A percentile compares a stretch with the other conserved stretches of the same genome.
Evolutionary conservation across 2,329 filamentous ascomycete species (phyloP).

Genomic region (Boeremia lycopersici): DNA sequence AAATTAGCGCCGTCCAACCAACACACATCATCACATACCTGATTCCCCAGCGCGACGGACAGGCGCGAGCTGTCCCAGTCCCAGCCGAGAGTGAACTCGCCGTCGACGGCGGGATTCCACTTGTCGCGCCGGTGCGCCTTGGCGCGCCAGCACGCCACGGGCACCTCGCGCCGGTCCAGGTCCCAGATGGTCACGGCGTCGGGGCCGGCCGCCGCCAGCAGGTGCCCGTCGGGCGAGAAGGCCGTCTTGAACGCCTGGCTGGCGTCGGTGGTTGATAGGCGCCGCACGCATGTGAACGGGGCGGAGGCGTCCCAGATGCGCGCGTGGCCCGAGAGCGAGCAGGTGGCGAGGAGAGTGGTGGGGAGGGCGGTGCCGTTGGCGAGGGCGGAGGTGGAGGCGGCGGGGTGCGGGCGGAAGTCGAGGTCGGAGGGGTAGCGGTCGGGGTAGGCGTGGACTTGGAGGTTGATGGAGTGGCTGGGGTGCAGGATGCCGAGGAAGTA

Average conservation of each 20-base stretch:
- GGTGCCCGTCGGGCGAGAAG: constrained; percentile 52
- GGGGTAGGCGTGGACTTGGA: constrained; percentile 42
- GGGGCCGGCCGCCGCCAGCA: constrained; percentile 52
- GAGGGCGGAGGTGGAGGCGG: constrained; percentile 1
- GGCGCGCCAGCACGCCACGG: constrained; percentile 45
- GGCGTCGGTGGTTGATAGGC: constrained; percentile 38
- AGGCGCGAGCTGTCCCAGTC: constrained; percentile 47
- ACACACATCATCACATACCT: too few species aligned
- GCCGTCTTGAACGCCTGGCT: constrained; percentile 49
- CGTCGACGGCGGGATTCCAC: constrained; percentile 42
- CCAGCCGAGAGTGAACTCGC: constrained; percentile 47
- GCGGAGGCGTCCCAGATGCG: constrained; percentile 50
- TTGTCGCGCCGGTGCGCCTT: constrained; percentile 32
- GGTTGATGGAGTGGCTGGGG: constrained; percentile 36
- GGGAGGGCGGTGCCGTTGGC: constrained; percentile 29
- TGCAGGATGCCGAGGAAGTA: constrained; percentile 46
- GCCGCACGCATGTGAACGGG: constrained; percentile 41
- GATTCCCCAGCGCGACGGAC: constrained; percentile 46
- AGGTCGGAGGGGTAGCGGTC: constrained; percentile 49
- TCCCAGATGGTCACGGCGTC: constrained; percentile 55
- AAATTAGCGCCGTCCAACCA: too few species aligned
- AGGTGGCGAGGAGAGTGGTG: constrained; percentile 47
- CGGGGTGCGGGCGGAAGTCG: constrained; percentile 44
- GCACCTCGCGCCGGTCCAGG: constrained; percentile 40
- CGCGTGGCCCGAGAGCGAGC: constrained; percentile 48